Percentiles rank a stretch among this genome's conserved stretches.
phyloP scores from a whole-genome alignment of 768 basidiomycete genomes.

The Tylopilus rubrobrunneus region DNA sequence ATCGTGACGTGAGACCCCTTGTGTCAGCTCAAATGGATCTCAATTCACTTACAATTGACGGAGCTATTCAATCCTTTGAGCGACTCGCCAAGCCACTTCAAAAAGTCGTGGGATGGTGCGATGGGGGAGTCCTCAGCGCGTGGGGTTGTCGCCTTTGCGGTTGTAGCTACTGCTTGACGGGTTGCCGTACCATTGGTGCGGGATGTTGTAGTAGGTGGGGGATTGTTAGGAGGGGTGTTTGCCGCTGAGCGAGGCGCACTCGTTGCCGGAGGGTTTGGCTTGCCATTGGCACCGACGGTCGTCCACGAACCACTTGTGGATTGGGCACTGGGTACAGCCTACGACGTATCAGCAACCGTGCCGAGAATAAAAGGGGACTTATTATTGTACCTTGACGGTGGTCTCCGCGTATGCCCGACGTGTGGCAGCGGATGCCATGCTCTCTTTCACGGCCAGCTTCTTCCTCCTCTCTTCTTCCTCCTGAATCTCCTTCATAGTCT shows the following conservation, averaged over 20 bases:
- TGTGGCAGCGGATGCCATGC: conserved; percentile 48
- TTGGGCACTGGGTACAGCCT: conserved; percentile 31
- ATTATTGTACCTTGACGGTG: conserved; percentile 58
- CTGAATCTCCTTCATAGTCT: conserved; percentile 98
- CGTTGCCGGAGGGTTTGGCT: conserved; percentile 34
- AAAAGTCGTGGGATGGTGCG: conserved; percentile 82
- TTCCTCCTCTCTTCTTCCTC: conserved; percentile 93
- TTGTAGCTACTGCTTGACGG: conserved; percentile 36
- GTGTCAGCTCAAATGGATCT: not conserved
- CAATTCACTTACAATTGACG: conserved; percentile 47
- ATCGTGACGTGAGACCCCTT: conserved; percentile 16
- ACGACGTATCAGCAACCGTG: conserved; percentile 5
- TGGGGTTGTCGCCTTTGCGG: conserved; percentile 25
- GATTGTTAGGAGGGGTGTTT: conserved; percentile 25
- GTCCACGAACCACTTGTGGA: conserved; percentile 69
- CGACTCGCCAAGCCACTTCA: conserved; percentile 86
- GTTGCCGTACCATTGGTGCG: conserved; percentile 38
- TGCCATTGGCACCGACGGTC: conserved; percentile 80
- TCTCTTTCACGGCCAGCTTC: conserved; percentile 60
- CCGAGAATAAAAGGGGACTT: not conserved
- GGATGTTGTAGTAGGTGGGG: conserved; percentile 30
- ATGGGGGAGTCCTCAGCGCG: conserved; percentile 61
- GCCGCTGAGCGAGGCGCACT: conserved; percentile 35
- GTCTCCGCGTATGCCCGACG: conserved; percentile 79
- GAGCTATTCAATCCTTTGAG: conserved; percentile 65